A percentile compares a stretch with the other conserved stretches of the same genome.
Conservation (phyloP, 2,329 filamentous ascomycete genomes). For the Colletotrichum tropicale region DNA sequence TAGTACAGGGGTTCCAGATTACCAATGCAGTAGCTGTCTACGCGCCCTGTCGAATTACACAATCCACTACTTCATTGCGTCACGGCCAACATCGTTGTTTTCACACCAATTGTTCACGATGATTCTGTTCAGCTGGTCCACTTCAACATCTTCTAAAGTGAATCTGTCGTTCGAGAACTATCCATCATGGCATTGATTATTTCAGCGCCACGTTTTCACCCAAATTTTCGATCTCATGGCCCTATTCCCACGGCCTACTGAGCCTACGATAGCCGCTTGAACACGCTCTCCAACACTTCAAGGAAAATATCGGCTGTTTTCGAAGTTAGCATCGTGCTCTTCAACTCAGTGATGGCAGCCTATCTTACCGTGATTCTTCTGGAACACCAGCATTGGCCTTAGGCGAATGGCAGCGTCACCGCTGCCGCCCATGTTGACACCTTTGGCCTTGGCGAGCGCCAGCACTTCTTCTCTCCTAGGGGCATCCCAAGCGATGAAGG, state of each 20-base stretch:
- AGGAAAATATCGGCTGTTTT: not conserved
- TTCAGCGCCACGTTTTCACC: not conserved
- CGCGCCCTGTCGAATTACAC: not conserved
- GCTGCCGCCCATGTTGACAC: conserved; percentile 87
- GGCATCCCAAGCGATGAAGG: conserved; percentile 91
- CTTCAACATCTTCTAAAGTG: too few relatives aligned
- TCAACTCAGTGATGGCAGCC: not conserved
- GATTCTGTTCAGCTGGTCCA: not conserved
- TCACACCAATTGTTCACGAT: not conserved
- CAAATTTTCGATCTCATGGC: not conserved
- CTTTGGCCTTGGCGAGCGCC: conserved; percentile 76
- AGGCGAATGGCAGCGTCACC: conserved; percentile 78
- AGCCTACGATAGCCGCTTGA: not conserved
- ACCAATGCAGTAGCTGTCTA: not conserved
- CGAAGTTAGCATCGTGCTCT: not conserved
- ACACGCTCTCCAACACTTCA: not conserved
- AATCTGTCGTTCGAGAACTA: not conserved
- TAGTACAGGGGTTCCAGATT: not conserved
- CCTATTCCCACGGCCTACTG: too few relatives aligned
- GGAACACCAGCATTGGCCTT: conserved; percentile 90
- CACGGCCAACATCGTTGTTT: not conserved
- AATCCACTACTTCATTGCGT: not conserved
- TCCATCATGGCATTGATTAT: not conserved
- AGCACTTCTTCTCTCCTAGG: conserved; percentile 81
- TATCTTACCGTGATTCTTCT: conserved; percentile 88